These are phyloP conservation scores for Pleurotus citrinopileatus DNA, from an alignment of 768 basidiomycete genomes.

Conservation along the genomic window DNA sequence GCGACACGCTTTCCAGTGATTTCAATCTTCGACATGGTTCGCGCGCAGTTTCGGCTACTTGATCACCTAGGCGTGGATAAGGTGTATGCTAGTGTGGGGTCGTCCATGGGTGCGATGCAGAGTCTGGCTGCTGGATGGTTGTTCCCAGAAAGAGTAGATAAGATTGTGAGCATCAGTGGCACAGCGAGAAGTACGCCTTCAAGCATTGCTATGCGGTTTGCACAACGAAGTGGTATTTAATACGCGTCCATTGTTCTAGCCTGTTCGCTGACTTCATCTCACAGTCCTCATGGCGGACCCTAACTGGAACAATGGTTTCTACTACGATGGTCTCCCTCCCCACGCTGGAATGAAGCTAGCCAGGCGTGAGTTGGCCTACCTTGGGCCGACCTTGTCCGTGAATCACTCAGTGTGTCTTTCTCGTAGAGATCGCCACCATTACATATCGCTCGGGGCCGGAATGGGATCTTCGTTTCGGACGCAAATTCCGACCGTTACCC, in stretches of 20 bases:
- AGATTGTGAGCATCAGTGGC: conserved; percentile 92
- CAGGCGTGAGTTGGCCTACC: conserved; percentile 63
- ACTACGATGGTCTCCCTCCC: conserved; percentile 93
- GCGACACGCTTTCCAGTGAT: conserved; percentile 91
- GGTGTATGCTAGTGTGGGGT: conserved; percentile 91
- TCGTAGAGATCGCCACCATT: conserved; percentile 94
- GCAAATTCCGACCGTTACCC: conserved; percentile 54
- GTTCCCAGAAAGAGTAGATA: conserved; percentile 82
- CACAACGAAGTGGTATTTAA: conserved; percentile 87
- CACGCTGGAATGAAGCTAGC: conserved; percentile 99
- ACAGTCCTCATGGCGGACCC: conserved; percentile 99
- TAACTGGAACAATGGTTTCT: conserved; percentile 99
- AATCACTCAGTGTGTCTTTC: neutral
- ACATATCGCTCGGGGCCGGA: conserved; percentile 99
- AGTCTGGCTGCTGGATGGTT: conserved; percentile 95
- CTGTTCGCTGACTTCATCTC: neutral
- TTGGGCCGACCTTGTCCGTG: neutral
- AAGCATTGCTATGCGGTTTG: conserved; percentile 93
- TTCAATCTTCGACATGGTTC: conserved; percentile 96
- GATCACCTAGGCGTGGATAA: conserved; percentile 81
- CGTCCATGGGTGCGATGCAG: conserved; percentile 98
- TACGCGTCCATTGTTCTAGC: neutral
- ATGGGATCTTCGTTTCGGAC: conserved; percentile 98
- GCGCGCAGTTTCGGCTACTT: conserved; percentile 84
- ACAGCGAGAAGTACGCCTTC: conserved; percentile 90